Conservation (phyloP, 352 stramenopile species). For the Halophytophthora batemanensis region DNA sequence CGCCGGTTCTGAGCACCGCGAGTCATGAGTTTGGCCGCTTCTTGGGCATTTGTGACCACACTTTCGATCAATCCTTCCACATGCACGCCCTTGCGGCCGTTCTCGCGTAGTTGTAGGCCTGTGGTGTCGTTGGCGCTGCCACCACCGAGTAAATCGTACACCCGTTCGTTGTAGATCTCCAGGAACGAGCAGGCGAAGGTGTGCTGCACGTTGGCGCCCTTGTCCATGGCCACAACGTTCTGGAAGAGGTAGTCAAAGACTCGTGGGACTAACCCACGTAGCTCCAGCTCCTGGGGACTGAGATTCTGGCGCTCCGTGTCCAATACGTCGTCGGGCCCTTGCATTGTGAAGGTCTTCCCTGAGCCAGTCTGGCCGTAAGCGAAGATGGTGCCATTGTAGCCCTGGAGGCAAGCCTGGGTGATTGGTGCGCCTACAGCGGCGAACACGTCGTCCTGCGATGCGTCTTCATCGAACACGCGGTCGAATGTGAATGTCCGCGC, state of each 20-base stretch:
- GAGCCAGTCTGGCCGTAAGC: slow-evolving; percentile 84
- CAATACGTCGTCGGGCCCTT: slow-evolving; percentile 70
- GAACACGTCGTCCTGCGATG: slow-evolving; percentile 92
- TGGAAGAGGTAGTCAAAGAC: slow-evolving; percentile 86
- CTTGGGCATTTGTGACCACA: slow-evolving; percentile 57
- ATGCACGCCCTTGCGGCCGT: slow-evolving; percentile 66
- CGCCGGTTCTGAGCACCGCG: slow-evolving; percentile 71
- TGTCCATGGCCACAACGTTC: slow-evolving; percentile 25
- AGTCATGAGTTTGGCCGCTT: slow-evolving; percentile 75
- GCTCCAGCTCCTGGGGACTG: slow-evolving; percentile 27
- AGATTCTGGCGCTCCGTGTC: slow-evolving; percentile 31
- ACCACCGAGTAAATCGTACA: slow-evolving; percentile 90
- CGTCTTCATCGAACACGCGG: slow-evolving; percentile 85
- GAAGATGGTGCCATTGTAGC: slow-evolving; percentile 88
- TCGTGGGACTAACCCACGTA: slow-evolving; percentile 70
- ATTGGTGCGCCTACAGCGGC: slow-evolving; percentile 82
- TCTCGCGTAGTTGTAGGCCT: slow-evolving; percentile 70
- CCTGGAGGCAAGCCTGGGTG: slow-evolving; percentile 68
- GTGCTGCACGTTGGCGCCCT: slow-evolving; percentile 40
- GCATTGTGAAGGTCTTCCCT: slow-evolving; percentile 87
- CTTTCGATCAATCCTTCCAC: slow-evolving; percentile 78
- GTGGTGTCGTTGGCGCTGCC: slow-evolving; percentile 47
- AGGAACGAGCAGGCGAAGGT: slow-evolving; percentile 88
- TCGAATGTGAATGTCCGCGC: slow-evolving; percentile 90
- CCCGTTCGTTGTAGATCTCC: slow-evolving; percentile 95